Percentiles rank a stretch among this genome's conserved stretches.
phyloP scores from a whole-genome alignment of 1,139 yeast genomes.

The Debaryomycetaceae sp. region DNA sequence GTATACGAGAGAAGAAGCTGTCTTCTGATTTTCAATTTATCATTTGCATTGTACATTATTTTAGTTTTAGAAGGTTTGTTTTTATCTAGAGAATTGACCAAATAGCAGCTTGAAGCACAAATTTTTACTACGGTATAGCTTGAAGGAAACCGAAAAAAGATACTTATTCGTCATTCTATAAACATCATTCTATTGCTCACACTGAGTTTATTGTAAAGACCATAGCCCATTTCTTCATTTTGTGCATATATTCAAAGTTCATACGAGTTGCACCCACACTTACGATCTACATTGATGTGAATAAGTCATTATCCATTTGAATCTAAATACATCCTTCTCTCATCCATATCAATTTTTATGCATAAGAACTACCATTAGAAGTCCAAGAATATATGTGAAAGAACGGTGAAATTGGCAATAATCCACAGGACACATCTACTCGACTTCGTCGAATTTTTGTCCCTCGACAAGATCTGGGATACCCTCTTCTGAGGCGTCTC shows the following conservation, averaged over 20 bases:
- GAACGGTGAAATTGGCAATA: background rate
- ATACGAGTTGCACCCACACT: background rate
- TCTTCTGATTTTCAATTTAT: background rate
- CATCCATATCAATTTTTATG: background rate
- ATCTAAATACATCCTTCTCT: background rate
- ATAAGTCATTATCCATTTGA: background rate
- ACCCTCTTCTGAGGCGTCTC: constrained; percentile 60
- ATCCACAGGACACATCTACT: constrained; percentile 30
- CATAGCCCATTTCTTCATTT: background rate
- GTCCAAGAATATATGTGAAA: background rate
- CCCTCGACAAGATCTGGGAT: constrained; percentile 96
- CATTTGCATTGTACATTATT: background rate
- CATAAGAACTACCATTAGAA: background rate
- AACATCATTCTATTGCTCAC: too few relatives aligned
- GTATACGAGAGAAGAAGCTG: constrained; percentile 18
- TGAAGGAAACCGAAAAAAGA: too few relatives aligned
- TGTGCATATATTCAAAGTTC: background rate
- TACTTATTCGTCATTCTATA: too few relatives aligned
- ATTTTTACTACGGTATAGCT: too few relatives aligned
- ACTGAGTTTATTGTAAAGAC: too few relatives aligned
- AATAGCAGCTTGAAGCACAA: too few relatives aligned
- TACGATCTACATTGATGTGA: background rate
- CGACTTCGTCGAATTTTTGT: constrained; percentile 89
- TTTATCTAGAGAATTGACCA: too few relatives aligned
- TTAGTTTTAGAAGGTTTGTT: too few relatives aligned